phyloP scores from a whole-genome alignment of 306 rosid species.

The Quercus parvula region DNA sequence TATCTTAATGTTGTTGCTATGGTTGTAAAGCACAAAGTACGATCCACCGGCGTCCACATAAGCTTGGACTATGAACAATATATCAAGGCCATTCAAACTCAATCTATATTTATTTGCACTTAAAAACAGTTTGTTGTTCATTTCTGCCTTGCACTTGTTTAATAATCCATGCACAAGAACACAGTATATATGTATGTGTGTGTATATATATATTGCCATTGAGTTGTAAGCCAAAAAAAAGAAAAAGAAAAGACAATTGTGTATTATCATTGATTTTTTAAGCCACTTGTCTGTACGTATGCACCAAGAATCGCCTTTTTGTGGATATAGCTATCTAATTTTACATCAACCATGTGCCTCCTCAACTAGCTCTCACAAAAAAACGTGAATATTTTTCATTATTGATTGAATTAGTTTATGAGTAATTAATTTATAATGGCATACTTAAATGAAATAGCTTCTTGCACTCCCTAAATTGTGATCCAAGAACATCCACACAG shows the following conservation, averaged over 20 bases:
- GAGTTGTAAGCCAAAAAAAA: too few relatives aligned
- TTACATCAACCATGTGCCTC: constrained; percentile 21
- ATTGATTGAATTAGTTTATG: constrained; percentile 10
- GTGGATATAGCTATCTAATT: constrained; percentile 8
- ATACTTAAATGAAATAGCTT: not conserved
- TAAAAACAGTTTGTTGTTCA: not conserved
- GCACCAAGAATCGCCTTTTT: constrained; percentile 48
- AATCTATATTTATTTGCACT: constrained; percentile 2
- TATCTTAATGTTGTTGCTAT: constrained; percentile 24
- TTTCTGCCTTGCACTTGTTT: constrained; percentile 25
- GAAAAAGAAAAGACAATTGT: too few relatives aligned
- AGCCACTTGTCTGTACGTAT: not conserved
- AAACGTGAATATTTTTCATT: not conserved
- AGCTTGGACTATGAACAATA: constrained; percentile 19
- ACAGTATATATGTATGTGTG: not conserved
- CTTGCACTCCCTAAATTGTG: constrained; percentile 42
- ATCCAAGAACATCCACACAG: constrained; percentile 47
- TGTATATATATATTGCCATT: not conserved
- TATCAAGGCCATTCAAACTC: constrained; percentile 3
- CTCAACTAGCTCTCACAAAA: not conserved
- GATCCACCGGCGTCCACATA: constrained; percentile 43
- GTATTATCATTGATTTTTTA: not conserved
- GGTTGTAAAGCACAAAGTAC: constrained; percentile 28
- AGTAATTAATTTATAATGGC: not conserved
- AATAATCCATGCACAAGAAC: not conserved